Evolutionary conservation across 2,329 filamentous ascomycete species (phyloP).

Genomic region (Teratosphaeria destructans): DNA sequence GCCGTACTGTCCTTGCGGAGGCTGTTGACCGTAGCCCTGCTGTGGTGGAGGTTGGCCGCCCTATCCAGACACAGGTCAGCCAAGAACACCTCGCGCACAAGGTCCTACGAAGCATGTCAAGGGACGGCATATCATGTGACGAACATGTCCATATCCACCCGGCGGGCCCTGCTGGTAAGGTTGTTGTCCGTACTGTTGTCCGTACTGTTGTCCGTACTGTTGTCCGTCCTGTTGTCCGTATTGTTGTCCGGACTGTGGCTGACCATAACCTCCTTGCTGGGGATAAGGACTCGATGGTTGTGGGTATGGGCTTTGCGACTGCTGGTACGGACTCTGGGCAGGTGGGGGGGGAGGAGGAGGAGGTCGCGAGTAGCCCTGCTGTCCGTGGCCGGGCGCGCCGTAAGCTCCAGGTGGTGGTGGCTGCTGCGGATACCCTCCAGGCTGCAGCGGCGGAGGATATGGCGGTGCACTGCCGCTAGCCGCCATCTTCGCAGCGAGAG

Average conservation of each 20-base stretch:
- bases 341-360: slow-evolving; percentile 27
- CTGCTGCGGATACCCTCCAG: slow-evolving; percentile 15
- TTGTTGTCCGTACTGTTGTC: slow-evolving; percentile 14
- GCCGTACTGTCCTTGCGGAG: slow-evolving; percentile 11
- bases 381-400: not conserved
- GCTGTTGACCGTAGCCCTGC: slow-evolving; percentile 11
- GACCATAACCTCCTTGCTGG: slow-evolving; percentile 4
- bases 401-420: slow-evolving; percentile 3
- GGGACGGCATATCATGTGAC: slow-evolving; percentile 6
- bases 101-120: not conserved
- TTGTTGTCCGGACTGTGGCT: slow-evolving; percentile 6
- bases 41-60: slow-evolving; percentile 9
- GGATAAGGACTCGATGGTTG: slow-evolving; percentile 3
- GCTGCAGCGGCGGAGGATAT: slow-evolving; percentile 34
- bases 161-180: slow-evolving; percentile 21
- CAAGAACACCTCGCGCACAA: slow-evolving; percentile 4
- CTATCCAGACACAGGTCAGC: slow-evolving; percentile 6
- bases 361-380: slow-evolving; percentile 29
- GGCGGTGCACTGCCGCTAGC: slow-evolving; percentile 25
- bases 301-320: not conserved
- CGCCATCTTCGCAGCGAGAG: slow-evolving; percentile 19
- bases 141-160: slow-evolving; percentile 27
- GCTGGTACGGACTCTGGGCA: slow-evolving; percentile 6
- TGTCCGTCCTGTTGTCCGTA: slow-evolving; percentile 14
- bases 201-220: slow-evolving; percentile 4